Conservation (phyloP, 176 grass and related monocot genomes). For the Raddia distichophylla region DNA sequence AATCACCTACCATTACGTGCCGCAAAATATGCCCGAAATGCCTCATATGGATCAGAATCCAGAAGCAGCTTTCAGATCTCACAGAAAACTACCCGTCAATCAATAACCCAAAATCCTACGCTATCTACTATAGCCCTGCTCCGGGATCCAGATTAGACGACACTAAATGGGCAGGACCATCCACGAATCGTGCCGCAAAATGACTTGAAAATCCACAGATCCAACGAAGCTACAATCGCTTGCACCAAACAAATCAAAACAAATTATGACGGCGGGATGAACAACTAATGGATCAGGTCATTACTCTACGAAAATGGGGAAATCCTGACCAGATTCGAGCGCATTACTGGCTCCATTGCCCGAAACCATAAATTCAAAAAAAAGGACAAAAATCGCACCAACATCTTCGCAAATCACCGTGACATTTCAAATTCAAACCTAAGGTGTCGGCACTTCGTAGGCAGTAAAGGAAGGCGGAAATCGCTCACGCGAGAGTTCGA, state of each 20-base stretch:
- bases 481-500: background rate
- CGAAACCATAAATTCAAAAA: background rate
- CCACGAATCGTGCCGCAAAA: background rate
- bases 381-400: background rate
- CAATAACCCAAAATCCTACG: background rate
- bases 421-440: background rate
- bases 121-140: no score
- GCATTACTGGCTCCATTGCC: background rate
- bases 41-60: background rate
- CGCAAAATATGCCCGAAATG: background rate
- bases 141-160: fast-evolving
- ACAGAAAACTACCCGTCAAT: background rate
- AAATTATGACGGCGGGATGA: background rate
- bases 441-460: background rate
- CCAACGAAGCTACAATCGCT: background rate
- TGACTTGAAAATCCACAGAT: background rate
- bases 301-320: background rate
- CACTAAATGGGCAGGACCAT: background rate
- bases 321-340: background rate
- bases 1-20: background rate
- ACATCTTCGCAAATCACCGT: background rate
- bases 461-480: background rate
- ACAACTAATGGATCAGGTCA: background rate
- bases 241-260: background rate
- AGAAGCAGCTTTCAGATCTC: background rate